phyloP scores from a whole-genome alignment of 257 asterid species.

The Scutellaria minor region DNA sequence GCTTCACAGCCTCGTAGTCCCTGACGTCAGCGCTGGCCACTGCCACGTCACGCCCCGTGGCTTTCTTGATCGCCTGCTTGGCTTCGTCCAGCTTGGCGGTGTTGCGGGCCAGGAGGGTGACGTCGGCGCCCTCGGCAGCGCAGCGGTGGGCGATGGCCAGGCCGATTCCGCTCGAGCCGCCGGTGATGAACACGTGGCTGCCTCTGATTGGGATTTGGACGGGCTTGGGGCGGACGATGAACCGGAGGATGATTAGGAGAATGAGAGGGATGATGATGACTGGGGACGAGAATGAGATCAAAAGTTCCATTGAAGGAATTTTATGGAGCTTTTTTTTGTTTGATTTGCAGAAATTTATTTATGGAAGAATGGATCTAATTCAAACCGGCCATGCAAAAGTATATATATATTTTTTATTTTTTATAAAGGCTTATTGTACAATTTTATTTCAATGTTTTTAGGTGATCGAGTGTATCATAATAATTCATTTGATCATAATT shows the following conservation, averaged over 20 bases:
- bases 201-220: constrained; percentile 51
- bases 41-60: constrained; percentile 68
- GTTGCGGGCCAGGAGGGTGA: constrained; percentile 69
- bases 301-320: constrained; percentile 40
- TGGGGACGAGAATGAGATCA: constrained; percentile 40
- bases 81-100: constrained; percentile 59
- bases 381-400: too few relatives aligned
- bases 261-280: constrained; percentile 50
- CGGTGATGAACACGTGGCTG: constrained; percentile 80
- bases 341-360: not conserved
- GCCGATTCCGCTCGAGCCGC: constrained; percentile 88
- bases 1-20: constrained; percentile 52
- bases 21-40: constrained; percentile 71
- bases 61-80: constrained; percentile 55
- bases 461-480: too few relatives aligned
- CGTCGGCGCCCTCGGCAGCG: constrained; percentile 59
- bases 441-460: too few relatives aligned
- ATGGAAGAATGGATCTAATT: not conserved
- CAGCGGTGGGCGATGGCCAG: constrained; percentile 71
- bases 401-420: too few relatives aligned
- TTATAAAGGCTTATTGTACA: too few relatives aligned
- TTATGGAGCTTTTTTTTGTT: not conserved
- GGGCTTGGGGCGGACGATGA: constrained; percentile 66
- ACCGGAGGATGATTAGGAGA: constrained; percentile 51
- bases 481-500: too few relatives aligned